These are phyloP conservation scores for Persicaria tinctoria DNA, from an alignment of 148 eudicot genomes.

Conservation along the genomic window DNA sequence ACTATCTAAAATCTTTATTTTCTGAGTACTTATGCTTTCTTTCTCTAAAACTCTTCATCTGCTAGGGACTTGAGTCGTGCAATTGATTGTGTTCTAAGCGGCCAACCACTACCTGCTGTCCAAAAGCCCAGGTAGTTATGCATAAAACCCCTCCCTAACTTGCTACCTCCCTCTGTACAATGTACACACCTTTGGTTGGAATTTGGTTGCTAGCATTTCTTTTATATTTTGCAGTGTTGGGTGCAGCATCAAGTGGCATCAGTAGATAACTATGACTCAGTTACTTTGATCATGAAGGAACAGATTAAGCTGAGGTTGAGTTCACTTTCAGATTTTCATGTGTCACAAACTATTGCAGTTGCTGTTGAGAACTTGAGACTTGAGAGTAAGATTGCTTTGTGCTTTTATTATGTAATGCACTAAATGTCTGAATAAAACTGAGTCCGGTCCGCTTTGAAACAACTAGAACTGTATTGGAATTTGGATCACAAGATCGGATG, in stretches of 20 bases:
- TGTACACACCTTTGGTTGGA: not conserved
- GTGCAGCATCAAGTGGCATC: constrained; percentile 72
- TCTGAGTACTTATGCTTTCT: not conserved
- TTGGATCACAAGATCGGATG: too few species aligned
- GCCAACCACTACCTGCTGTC: constrained; percentile 52
- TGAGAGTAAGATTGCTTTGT: too few species aligned
- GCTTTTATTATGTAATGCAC: too few species aligned
- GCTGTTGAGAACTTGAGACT: too few species aligned
- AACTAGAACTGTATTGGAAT: too few species aligned
- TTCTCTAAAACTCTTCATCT: not conserved
- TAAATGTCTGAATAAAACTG: too few species aligned
- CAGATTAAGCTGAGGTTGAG: not conserved
- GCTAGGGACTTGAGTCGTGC: constrained; percentile 78
- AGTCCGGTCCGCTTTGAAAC: too few species aligned
- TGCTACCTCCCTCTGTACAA: not conserved
- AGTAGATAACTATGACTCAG: constrained; percentile 12
- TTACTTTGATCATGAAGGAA: not conserved
- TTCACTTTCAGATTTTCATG: not conserved
- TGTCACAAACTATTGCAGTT: too few species aligned
- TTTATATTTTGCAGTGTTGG: constrained; percentile 39
- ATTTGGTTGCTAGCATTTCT: not conserved
- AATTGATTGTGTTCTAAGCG: constrained; percentile 76
- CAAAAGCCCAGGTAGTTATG: constrained; percentile 33
- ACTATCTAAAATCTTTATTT: not conserved
- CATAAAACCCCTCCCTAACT: not conserved